Percentiles rank a stretch among this genome's conserved stretches.
Evolutionary conservation across 2,329 filamentous ascomycete genomes (phyloP).

Genomic region (Claviceps maximensis): DNA sequence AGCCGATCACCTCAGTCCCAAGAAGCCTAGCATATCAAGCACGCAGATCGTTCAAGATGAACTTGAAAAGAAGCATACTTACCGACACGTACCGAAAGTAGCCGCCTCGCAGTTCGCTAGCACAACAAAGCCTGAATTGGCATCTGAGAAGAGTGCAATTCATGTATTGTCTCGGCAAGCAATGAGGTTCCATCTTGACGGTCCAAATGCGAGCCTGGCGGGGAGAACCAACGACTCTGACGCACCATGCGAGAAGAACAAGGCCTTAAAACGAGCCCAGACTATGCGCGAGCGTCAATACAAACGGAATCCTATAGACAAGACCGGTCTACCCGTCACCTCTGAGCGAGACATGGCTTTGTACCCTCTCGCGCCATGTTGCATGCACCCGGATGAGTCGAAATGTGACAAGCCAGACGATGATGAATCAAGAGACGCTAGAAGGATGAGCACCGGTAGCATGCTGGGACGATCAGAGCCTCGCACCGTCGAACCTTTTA

Average conservation of each 20-base stretch:
- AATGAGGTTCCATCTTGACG: conserved; percentile 27
- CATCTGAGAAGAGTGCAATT: conserved; percentile 22
- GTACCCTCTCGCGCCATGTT: conserved; percentile 10
- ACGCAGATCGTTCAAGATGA: conserved; percentile 8
- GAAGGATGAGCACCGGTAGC: conserved; percentile 27
- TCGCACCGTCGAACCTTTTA: conserved; percentile 3
- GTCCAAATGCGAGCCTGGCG: conserved; percentile 11
- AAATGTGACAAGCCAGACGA: conserved; percentile 6
- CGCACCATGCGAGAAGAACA: conserved; percentile 22
- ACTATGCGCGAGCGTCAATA: conserved; percentile 24
- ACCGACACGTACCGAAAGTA: conserved; percentile 39
- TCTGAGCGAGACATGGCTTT: conserved; percentile 18
- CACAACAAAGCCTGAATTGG: conserved; percentile 34
- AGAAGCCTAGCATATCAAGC: conserved; percentile 7
- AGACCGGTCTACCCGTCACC: conserved; percentile 23
- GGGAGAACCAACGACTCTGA: conserved; percentile 13
- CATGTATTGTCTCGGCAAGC: conserved; percentile 32
- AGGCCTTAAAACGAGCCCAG: conserved; percentile 24
- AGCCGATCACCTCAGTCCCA: neutral
- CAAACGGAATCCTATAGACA: conserved; percentile 30
- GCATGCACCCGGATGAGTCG: conserved; percentile 19
- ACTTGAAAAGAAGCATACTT: conserved; percentile 9
- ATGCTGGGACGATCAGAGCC: conserved; percentile 12
- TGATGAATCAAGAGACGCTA: conserved; percentile 8
- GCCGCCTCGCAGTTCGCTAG: conserved; percentile 41